Conservation (phyloP, 495 filamentous ascomycete genomes). For the Daldinia decipiens region DNA sequence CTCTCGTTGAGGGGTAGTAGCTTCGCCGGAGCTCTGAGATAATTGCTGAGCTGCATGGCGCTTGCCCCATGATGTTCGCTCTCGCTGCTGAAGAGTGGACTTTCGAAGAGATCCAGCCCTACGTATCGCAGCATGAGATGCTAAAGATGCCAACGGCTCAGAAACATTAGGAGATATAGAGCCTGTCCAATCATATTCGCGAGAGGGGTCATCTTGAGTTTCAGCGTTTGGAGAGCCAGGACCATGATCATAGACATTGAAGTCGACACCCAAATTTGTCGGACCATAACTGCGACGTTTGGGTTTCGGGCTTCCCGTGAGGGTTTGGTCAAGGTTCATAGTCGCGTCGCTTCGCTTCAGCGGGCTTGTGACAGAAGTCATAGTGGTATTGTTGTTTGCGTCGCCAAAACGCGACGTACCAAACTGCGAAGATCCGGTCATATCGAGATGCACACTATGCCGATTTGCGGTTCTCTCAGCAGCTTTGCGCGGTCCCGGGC, state of each 20-base stretch:
- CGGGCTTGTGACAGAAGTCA: constrained; percentile 76
- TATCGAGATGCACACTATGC: constrained; percentile 60
- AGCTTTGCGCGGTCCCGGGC: constrained; percentile 55
- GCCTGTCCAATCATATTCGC: constrained; percentile 57
- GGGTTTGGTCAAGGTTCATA: constrained; percentile 83
- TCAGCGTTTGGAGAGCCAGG: constrained; percentile 53
- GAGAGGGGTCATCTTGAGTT: constrained; percentile 57
- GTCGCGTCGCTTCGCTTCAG: constrained; percentile 91
- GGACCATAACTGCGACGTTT: constrained; percentile 86
- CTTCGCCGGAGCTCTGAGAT: constrained; percentile 57
- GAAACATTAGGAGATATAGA: constrained; percentile 43
- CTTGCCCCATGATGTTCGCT: constrained; percentile 68
- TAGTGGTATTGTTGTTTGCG: constrained; percentile 46
- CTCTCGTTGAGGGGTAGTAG: constrained; percentile 55
- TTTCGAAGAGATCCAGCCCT: constrained; percentile 79
- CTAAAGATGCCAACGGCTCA: constrained; percentile 46
- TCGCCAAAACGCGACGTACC: constrained; percentile 59
- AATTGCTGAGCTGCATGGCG: constrained; percentile 60
- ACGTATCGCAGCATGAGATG: constrained; percentile 52
- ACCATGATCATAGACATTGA: constrained; percentile 76
- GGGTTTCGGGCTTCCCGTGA: constrained; percentile 81
- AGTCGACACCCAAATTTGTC: constrained; percentile 65
- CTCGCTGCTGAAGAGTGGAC: constrained; percentile 88
- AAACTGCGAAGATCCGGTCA: constrained; percentile 60
- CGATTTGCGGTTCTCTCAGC: constrained; percentile 55